Conservation (phyloP, 768 basidiomycete genomes). For the Podaxis sp. region DNA sequence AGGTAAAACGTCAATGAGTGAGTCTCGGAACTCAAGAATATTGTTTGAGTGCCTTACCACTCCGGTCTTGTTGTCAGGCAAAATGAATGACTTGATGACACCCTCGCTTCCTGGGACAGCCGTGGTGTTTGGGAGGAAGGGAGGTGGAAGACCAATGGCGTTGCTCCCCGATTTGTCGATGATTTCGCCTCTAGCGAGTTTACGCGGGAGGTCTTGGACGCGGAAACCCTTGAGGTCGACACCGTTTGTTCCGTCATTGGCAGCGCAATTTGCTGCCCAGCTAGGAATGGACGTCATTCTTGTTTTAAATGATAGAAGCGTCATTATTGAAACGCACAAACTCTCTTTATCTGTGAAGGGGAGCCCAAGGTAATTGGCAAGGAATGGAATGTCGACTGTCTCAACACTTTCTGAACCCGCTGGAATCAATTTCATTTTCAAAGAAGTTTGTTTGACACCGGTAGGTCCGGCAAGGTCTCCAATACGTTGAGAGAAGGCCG, state of each 20-base stretch:
- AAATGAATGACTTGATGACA: conserved; percentile 55
- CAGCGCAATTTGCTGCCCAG: conserved; percentile 62
- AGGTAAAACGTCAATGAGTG: background rate
- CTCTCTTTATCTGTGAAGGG: conserved; percentile 51
- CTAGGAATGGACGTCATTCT: conserved; percentile 29
- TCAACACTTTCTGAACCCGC: conserved; percentile 47
- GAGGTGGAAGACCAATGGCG: conserved; percentile 46
- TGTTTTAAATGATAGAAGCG: background rate
- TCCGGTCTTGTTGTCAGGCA: conserved; percentile 57
- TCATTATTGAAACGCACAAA: conserved; percentile 40
- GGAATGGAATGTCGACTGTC: conserved; percentile 51
- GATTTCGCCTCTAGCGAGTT: conserved; percentile 38
- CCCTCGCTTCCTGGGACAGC: conserved; percentile 46
- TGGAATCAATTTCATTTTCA: conserved; percentile 48
- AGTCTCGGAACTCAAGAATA: background rate
- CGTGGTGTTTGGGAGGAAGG: conserved; percentile 47
- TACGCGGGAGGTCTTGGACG: conserved; percentile 14
- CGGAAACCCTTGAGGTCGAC: conserved; percentile 35
- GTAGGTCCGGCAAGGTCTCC: conserved; percentile 55
- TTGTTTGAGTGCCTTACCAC: conserved; percentile 39
- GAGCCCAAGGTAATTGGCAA: conserved; percentile 45
- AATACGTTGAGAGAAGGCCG: conserved; percentile 55
- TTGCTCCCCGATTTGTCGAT: conserved; percentile 40
- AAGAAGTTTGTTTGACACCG: conserved; percentile 43
- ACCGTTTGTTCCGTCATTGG: conserved; percentile 49